These are phyloP conservation scores for Metschnikowia lachancei DNA, from an alignment of 805 yeast genomes.

Conservation along the genomic window DNA sequence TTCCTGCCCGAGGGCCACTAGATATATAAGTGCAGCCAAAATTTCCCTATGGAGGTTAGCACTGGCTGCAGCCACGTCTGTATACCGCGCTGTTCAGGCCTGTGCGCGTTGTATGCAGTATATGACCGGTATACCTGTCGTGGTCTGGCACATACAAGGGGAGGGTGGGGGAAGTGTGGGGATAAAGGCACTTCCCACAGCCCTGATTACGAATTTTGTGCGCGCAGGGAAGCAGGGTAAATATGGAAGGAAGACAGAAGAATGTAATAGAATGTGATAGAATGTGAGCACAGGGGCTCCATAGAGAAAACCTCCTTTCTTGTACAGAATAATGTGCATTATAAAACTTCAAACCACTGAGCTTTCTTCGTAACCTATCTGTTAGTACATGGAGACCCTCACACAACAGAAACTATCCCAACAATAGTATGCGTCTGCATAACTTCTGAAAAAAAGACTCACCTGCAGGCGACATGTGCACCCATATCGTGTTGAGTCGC, in stretches of 20 bases:
- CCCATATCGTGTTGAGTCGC: not conserved
- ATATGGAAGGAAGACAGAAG: not conserved
- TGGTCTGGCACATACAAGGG: not conserved
- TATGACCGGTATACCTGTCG: not conserved
- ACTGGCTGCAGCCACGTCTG: not conserved
- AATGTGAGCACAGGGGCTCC: too few species aligned
- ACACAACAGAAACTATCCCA: not conserved
- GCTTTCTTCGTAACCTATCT: too few species aligned
- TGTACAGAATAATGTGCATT: too few species aligned
- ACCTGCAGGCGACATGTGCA: not conserved
- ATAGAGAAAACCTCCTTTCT: too few species aligned
- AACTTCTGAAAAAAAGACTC: too few species aligned
- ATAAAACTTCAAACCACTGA: too few species aligned
- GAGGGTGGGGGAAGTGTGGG: slow-evolving; percentile 8
- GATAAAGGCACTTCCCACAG: not conserved
- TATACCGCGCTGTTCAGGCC: slow-evolving; percentile 2
- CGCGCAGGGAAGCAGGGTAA: not conserved
- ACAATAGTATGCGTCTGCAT: not conserved
- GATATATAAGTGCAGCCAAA: slow-evolving; percentile 8
- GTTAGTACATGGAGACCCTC: too few species aligned
- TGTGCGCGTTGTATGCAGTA: not conserved
- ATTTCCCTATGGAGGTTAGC: not conserved
- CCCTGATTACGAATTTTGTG: too few species aligned
- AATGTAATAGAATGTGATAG: too few species aligned
- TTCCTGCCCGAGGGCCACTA: not conserved